These are phyloP conservation scores for Citrullus amarus DNA, from an alignment of 306 rosid species.

Conservation along the genomic window DNA sequence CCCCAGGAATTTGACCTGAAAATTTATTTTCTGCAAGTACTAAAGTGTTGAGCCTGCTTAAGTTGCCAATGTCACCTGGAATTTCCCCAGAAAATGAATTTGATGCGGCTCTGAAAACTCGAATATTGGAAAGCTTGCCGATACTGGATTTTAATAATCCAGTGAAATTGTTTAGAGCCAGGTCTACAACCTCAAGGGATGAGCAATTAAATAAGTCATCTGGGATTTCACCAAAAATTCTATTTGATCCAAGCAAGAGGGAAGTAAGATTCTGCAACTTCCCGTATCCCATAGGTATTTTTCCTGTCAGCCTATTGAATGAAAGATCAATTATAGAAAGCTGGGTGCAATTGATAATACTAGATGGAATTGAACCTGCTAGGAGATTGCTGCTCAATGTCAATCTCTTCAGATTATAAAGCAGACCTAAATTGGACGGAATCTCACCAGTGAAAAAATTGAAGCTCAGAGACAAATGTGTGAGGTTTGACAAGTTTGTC, in stretches of 20 bases:
- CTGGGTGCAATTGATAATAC: conserved; percentile 57
- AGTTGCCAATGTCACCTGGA: conserved; percentile 57
- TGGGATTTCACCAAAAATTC: conserved; percentile 66
- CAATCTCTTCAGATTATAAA: conserved; percentile 49
- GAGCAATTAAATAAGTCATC: conserved; percentile 66
- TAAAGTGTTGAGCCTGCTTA: conserved; percentile 36
- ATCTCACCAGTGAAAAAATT: conserved; percentile 66
- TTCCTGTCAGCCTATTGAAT: conserved; percentile 38
- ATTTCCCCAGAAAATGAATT: conserved; percentile 62
- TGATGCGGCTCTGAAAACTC: conserved; percentile 7
- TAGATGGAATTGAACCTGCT: conserved; percentile 52
- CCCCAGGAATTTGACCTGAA: conserved; percentile 55
- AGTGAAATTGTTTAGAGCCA: conserved; percentile 33
- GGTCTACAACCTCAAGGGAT: conserved; percentile 37
- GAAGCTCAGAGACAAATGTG: conserved; percentile 40
- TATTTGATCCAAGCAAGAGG: conserved; percentile 34
- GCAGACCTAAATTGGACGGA: conserved; percentile 55
- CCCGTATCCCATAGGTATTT: conserved; percentile 53
- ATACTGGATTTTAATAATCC: conserved; percentile 50
- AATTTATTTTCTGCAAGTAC: conserved; percentile 44
- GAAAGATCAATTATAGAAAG: conserved; percentile 33
- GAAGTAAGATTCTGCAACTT: conserved; percentile 51
- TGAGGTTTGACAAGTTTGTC: conserved; percentile 52
- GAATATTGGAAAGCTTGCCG: conserved; percentile 43
- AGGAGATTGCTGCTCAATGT: conserved; percentile 23